A percentile compares a stretch with the other conserved stretches of the same genome.
Conservation (phyloP, 345 rosid species). For the Lepidium africanum region DNA sequence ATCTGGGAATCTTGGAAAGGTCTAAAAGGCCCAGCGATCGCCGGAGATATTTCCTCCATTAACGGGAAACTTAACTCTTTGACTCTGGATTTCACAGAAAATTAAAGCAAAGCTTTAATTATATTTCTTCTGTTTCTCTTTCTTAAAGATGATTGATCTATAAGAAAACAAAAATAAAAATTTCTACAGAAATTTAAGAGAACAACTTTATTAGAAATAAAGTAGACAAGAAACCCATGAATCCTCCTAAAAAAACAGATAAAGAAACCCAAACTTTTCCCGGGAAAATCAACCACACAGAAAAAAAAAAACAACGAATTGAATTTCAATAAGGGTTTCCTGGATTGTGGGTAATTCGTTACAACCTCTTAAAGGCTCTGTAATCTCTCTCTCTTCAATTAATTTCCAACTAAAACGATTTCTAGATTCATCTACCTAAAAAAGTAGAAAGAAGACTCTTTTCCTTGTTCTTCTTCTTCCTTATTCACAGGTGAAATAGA, state of each 20-base stretch:
- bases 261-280: not conserved
- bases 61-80: not conserved
- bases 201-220: slow-evolving; percentile 7
- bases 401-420: slow-evolving; percentile 16
- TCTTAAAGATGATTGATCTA: not conserved
- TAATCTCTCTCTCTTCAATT: slow-evolving; percentile 22
- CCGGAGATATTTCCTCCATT: slow-evolving; percentile 51
- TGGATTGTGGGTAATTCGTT: slow-evolving; percentile 40
- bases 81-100: not conserved
- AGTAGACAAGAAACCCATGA: slow-evolving; percentile 24
- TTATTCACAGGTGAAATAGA: slow-evolving; percentile 1
- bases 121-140: no score
- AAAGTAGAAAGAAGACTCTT: slow-evolving; percentile 3
- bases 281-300: slow-evolving; percentile 22
- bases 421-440: slow-evolving; percentile 32
- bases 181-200: slow-evolving; percentile 13
- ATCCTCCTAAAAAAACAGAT: not conserved
- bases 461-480: not conserved
- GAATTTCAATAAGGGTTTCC: slow-evolving; percentile 28
- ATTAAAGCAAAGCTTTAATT: not conserved
- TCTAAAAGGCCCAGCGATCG: slow-evolving; percentile 38
- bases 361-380: slow-evolving; percentile 35
- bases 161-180: slow-evolving; percentile 19
- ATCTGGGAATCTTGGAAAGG: slow-evolving; percentile 29
- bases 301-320: slow-evolving; percentile 8